phyloP scores from a whole-genome alignment of 208 protist genomes.

The Crithidia bombi region DNA sequence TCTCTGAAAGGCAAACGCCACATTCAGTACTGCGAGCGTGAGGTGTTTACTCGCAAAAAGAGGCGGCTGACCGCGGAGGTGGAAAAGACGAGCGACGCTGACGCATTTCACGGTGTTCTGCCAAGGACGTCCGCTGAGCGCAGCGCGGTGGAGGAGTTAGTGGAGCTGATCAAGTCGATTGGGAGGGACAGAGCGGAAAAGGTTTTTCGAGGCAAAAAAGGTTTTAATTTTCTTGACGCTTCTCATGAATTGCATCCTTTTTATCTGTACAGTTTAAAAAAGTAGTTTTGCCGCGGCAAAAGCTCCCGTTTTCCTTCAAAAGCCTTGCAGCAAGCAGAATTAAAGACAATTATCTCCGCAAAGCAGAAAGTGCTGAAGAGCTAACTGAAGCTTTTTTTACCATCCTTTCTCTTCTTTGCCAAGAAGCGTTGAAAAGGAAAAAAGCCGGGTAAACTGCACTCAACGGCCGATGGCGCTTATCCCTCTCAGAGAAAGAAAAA shows the following conservation, averaged over 20 bases:
- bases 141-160: constrained; percentile 72
- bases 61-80: constrained; percentile 27
- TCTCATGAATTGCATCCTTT: constrained; percentile 72
- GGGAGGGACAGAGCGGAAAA: constrained; percentile 76
- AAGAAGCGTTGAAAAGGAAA: not conserved
- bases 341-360: not conserved
- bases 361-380: too few relatives aligned
- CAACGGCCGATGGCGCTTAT: too few relatives aligned
- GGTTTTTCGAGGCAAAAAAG: constrained; percentile 66
- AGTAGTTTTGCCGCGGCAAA: too few relatives aligned
- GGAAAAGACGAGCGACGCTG: constrained; percentile 22
- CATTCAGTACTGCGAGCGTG: constrained; percentile 55
- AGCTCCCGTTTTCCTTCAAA: too few relatives aligned
- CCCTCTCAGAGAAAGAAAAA: too few relatives aligned
- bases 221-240: constrained; percentile 82
- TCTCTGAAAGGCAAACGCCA: constrained; percentile 45
- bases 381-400: too few relatives aligned
- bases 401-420: too few relatives aligned
- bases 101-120: constrained; percentile 43
- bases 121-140: constrained; percentile 57
- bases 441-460: not conserved
- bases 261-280: constrained; percentile 65
- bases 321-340: not conserved
- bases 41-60: constrained; percentile 49
- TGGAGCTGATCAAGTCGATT: constrained; percentile 55